Base-by-base conservation (phyloP, 2,329 filamentous ascomycete genomes). In the Leptoxyphium fumago region DNA sequence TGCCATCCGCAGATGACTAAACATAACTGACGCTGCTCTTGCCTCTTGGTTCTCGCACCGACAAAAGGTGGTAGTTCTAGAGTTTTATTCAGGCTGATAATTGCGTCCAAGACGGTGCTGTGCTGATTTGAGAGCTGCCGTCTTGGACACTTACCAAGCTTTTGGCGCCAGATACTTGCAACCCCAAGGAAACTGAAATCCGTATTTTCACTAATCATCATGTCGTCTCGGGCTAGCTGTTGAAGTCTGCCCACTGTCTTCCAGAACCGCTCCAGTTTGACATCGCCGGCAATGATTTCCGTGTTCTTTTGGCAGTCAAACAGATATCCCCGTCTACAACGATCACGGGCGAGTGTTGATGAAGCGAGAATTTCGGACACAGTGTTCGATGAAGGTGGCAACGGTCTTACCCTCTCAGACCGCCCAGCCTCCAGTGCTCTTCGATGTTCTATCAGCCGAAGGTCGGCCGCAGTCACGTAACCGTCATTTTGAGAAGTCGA, bases 221-320 rank as follows among this genome's bases (percentile, higher is more conserved):
- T 80, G 40, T 77, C 74, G 49, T 80, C 72, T 30, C 72, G 68
- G 2, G 80, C 77, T 28, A 78, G 76, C 21, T 73, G 68, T 51
- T 84, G 77, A 50, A 70, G 64, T n/a, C 82, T 77, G 46, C 74
- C 71, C 40, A 88, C 70, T 71, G 83, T 84, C 40, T 77, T 74
- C 85, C 85, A 93, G n/a, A 84, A 66, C 45, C 83, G 80, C 45
- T 78, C 73, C n/a, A 89, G 67, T 75, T 82, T 84, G 28, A 74
- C 75, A 54, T 88, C 80, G 47, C 85, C 82, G 5, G 71, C 67
- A 1, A 83, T 72, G n/a, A 88, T 73, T 5, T 71, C 64, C 48
- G 74, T 73, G 54, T 91, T 91, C 40, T 67, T 72, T 13, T 64
- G 62, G 46, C 77, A 78, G 53, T 87, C 67, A 40, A 79, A 67